Conservation (phyloP, 2,329 filamentous ascomycete genomes). For the Diaporthe eres region DNA sequence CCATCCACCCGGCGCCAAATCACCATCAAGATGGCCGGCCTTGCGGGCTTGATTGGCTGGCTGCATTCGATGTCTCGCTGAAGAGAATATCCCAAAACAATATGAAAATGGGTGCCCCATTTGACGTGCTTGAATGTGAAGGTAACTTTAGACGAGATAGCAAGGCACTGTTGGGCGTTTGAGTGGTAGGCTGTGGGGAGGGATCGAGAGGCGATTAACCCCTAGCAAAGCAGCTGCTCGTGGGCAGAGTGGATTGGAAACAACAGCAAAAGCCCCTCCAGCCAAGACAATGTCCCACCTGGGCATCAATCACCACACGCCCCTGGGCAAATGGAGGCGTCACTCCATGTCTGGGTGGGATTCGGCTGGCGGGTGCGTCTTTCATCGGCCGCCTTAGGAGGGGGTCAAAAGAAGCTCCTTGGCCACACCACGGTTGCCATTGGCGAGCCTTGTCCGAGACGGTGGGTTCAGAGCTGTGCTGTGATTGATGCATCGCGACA, state of each 20-base stretch:
- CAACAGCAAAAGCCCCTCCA: not conserved
- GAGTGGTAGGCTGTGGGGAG: not conserved
- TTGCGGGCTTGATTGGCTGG: slow-evolving; percentile 23
- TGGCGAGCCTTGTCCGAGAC: slow-evolving; percentile 40
- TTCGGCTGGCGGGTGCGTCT: not conserved
- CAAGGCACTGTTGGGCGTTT: not conserved
- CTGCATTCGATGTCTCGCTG: not conserved
- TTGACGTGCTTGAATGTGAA: not conserved
- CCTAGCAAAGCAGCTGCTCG: not conserved
- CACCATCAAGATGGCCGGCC: not conserved
- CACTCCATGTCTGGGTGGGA: not conserved
- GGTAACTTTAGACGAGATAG: slow-evolving; percentile 2
- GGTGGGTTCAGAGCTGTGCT: slow-evolving; percentile 27
- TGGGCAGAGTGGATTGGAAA: not conserved
- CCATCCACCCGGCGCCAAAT: slow-evolving; percentile 23
- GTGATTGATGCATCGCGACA: slow-evolving; percentile 29
- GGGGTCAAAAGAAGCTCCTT: not conserved
- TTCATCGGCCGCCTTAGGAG: not conserved
- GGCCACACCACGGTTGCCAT: not conserved
- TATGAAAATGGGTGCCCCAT: not conserved
- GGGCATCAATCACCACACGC: not conserved
- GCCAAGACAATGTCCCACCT: not conserved
- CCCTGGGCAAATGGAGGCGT: not conserved
- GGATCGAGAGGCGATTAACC: not conserved
- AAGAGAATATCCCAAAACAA: not conserved